A percentile compares a stretch with the other conserved stretches of the same genome.
Evolutionary conservation across 768 basidiomycete genomes (phyloP).

Genomic region (Collybiopsis confluens): DNA sequence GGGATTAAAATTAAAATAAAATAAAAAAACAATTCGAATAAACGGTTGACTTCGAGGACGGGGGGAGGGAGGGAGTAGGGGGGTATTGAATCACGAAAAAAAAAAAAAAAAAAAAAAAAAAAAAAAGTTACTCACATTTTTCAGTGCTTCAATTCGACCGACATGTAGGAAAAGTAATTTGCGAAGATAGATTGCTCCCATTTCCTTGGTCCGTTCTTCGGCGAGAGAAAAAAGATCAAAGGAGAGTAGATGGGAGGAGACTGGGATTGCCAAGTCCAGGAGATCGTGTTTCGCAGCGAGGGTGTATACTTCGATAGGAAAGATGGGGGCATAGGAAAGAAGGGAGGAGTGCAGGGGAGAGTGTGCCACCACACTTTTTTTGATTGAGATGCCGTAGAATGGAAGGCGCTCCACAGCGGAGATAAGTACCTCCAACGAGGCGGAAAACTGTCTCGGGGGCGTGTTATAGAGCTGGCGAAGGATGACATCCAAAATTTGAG

Average conservation of each 20-base stretch:
- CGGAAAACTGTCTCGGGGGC: constrained; percentile 72
- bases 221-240: constrained; percentile 64
- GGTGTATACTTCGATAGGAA: constrained; percentile 69
- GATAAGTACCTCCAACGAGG: constrained; percentile 54
- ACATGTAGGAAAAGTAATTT: constrained; percentile 82
- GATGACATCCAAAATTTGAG: constrained; percentile 64
- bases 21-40: too few relatives aligned
- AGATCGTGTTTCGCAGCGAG: constrained; percentile 65
- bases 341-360: constrained; percentile 57
- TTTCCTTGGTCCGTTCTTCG: constrained; percentile 64
- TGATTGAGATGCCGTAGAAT: constrained; percentile 57
- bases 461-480: constrained; percentile 71
- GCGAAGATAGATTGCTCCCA: constrained; percentile 78
- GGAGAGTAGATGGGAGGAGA: constrained; percentile 71
- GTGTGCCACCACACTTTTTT: constrained; percentile 39
- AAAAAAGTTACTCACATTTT: constrained; percentile 36
- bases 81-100: too few relatives aligned
- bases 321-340: constrained; percentile 61
- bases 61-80: too few relatives aligned
- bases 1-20: too few relatives aligned
- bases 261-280: constrained; percentile 68
- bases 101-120: neutral
- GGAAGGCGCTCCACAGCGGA: constrained; percentile 52
- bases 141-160: constrained; percentile 77
- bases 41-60: too few relatives aligned